Evolutionary conservation across 163 green algal genomes (phyloP), one percentile per base, ranked within the genome.

Genomic region (Chloroidium sp.): DNA sequence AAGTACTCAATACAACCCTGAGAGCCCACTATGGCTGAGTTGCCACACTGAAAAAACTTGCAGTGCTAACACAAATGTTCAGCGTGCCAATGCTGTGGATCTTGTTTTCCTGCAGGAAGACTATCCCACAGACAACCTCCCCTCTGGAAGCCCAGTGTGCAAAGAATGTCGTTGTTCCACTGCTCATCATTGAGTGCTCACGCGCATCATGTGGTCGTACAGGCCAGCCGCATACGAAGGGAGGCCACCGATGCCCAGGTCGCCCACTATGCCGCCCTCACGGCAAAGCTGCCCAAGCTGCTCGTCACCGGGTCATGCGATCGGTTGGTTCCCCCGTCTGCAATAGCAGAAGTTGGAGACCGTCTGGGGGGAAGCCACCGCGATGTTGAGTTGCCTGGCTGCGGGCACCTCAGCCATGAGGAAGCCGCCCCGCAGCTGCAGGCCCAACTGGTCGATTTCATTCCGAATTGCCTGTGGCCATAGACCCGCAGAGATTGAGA

Each of bases 371-470:
- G 2, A 78, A 93, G 74, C 75, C 64, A 67, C 77, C 0, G 80
- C 74, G 59, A 13, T 85, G 1, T 64, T 61, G 74, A 93, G 14
- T 62, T 97, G 59, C 82, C 83, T 2, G 79, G 84, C 76, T 95
- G 92, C 79, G 92, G 92, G 1, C 92, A 96, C 82, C 76, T 97
- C 58, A 88, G 83, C 0, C 89, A 96, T 79, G 92, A 97, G 85
- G 93, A 97, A 87, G 82, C 81, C 0, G 92, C 92, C 1, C 62
- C 36, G 2, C 68, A 79, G 76, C 87, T 97, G 77, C 77, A 94
- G 59, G 60, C 82, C 57, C 79, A 87, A 61, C 62, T 95, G 76
- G 82, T 81, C 1, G 14, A n/a, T 12, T 90, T 88, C 36, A 14
- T 86, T 36, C 36, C 36, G 36, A 36, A 36, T 36, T 36, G 36